phyloP scores from a whole-genome alignment of 2,329 filamentous ascomycete genomes.

The Alternaria sp. region DNA sequence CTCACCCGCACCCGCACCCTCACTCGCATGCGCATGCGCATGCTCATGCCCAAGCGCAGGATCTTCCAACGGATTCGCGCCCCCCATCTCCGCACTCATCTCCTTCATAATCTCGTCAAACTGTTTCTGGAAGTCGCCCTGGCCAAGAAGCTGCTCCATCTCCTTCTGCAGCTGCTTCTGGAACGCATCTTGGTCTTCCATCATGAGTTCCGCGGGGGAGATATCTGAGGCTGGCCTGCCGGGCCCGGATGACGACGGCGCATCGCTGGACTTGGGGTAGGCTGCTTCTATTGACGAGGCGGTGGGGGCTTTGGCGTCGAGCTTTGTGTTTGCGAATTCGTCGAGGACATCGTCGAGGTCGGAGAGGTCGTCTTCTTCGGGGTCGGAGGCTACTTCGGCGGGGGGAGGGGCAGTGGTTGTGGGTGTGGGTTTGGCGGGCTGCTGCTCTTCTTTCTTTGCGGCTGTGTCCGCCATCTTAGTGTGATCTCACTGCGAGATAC shows the following conservation, averaged over 20 bases:
- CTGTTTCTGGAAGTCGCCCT: slow-evolving; percentile 76
- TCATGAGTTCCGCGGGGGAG: slow-evolving; percentile 37
- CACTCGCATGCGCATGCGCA: slow-evolving; percentile 26
- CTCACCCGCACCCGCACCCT: slow-evolving; percentile 14
- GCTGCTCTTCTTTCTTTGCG: slow-evolving; percentile 24
- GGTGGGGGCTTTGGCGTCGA: slow-evolving; percentile 56
- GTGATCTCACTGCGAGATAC: not conserved
- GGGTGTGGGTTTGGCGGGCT: slow-evolving; percentile 15
- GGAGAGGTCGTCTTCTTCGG: slow-evolving; percentile 89
- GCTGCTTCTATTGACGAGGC: slow-evolving; percentile 36
- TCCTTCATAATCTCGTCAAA: slow-evolving; percentile 81
- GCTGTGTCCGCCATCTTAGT: slow-evolving; percentile 29
- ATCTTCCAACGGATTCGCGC: slow-evolving; percentile 24
- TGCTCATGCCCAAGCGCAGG: slow-evolving; percentile 30
- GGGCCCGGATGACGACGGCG: slow-evolving; percentile 49
- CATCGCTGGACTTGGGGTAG: slow-evolving; percentile 38
- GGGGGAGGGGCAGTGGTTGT: slow-evolving; percentile 23
- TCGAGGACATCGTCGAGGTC: slow-evolving; percentile 96
- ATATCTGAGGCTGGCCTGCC: slow-evolving; percentile 44
- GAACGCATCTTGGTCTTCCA: slow-evolving; percentile 69
- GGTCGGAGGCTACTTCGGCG: slow-evolving; percentile 70
- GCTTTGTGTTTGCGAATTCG: slow-evolving; percentile 76
- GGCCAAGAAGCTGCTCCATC: slow-evolving; percentile 83
- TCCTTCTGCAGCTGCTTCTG: slow-evolving; percentile 85
- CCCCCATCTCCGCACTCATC: slow-evolving; percentile 55